Base-by-base conservation (phyloP, 2,329 filamentous ascomycete species). In the Aspergillus aculeatus region DNA sequence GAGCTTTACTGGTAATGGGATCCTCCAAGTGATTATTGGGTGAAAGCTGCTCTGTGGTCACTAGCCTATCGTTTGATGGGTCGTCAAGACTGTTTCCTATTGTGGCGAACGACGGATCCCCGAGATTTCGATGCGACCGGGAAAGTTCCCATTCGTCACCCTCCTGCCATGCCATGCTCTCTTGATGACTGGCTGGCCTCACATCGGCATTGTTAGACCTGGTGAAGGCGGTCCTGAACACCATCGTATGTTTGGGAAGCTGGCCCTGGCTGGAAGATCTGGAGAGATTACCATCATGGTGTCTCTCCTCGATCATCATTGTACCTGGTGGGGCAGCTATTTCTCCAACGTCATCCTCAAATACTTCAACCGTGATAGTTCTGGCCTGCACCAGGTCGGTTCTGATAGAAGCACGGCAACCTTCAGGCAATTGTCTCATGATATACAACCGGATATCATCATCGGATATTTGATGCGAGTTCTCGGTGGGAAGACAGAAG, bases 381-480 rank as follows among this genome's bases (percentile, higher is more conserved):
- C 76, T 77, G 7, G 78, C 74, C 3, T 76, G 80, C 50, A 80
- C 66, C 14, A 73, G 66, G 50, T 81, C 78, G 1, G 77, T 76
- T 49, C 66, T 76, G 32, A 81, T 76, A 2, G 76, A 76, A 16
- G 78, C 78, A 62, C 71, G 76, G 54, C 75, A 77, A 11, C 77
- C 78, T 41, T 62, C 70, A 35, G 75, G 78, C 31, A 77, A 71
- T 59, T 81, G 79, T 47, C 73, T 73, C 68, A 79, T 73, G 19
- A 82, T 83, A 68, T 73, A 86, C 79, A 52, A 65, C 16, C 73
- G 75, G 54, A 81, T 76, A 35, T 81, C 78, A 57, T 80, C 78
- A 50, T 80, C 78, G 6, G 77, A 75, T 41, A 77, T 63, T 41
- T 74, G 69, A 50, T 76, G 70, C 54, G 78, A 73, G 53, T 72